These are phyloP conservation scores for Elaeagnus macrophylla DNA, from an alignment of 306 rosid species.

Conservation along the genomic window DNA sequence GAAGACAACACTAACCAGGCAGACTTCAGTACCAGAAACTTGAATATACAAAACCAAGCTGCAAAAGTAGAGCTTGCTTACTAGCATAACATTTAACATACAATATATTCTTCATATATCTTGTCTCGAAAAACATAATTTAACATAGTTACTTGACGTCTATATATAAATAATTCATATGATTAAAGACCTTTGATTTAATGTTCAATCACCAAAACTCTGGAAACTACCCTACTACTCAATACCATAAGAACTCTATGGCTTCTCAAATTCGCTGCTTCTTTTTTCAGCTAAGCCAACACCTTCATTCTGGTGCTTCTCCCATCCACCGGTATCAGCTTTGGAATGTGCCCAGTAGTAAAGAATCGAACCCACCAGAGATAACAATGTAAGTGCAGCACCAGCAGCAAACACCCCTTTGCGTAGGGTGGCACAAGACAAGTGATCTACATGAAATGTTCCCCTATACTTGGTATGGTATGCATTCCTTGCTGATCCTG, in stretches of 20 bases:
- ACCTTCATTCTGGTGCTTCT: slow-evolving; percentile 75
- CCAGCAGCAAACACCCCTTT: slow-evolving; percentile 96
- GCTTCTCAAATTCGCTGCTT: slow-evolving; percentile 42
- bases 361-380: slow-evolving; percentile 50
- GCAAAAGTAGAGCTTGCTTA: too few relatives aligned
- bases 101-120: too few relatives aligned
- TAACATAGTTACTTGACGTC: neutral
- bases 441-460: slow-evolving; percentile 12
- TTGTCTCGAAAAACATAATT: too few relatives aligned
- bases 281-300: slow-evolving; percentile 40
- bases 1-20: too few relatives aligned
- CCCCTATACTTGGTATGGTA: slow-evolving; percentile 81
- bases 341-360: slow-evolving; percentile 80
- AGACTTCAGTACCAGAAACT: too few relatives aligned
- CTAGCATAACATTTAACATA: too few relatives aligned
- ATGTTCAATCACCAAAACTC: slow-evolving; percentile 28
- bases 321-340: slow-evolving; percentile 95
- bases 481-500: slow-evolving; percentile 93
- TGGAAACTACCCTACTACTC: slow-evolving; percentile 12
- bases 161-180: slow-evolving; percentile 4
- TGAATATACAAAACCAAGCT: too few relatives aligned
- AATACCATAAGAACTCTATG: slow-evolving; percentile 15
- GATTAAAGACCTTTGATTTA: neutral
- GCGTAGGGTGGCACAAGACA: slow-evolving; percentile 82
- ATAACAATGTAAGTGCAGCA: slow-evolving; percentile 72